Evolutionary conservation across 2,329 filamentous ascomycete species (phyloP), one percentile per base, ranked within the genome.

Genomic region (Fusarium zealandicum): DNA sequence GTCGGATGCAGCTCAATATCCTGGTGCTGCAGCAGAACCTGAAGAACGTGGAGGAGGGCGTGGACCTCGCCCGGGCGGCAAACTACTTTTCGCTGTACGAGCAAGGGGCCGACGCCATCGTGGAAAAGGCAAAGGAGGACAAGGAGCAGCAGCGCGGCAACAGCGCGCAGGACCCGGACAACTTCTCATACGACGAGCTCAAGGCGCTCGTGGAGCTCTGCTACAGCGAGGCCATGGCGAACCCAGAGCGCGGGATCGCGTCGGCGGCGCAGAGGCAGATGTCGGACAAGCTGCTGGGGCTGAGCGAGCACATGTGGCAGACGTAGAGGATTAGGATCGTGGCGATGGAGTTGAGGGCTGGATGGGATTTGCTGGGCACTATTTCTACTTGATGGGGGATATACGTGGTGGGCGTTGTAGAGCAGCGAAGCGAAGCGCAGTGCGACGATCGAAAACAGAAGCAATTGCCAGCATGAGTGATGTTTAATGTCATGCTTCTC

Each of bases 21-120:
- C 82, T 97, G 18, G 95, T 99, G 33, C 79, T 99, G 44, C 93
- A 98, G 75, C 95, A 99, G 72, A 97, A 96, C 68, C 84, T 99
- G 49, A 96, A 96, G 78, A 96, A 96, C 63, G 88, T 99, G 46
- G 92, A 95, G 73, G 80, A 84, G 2, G 83, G 82, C 8, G 87
- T 90, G 3, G 81, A 83, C 51, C 78, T 93, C 22, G 79, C 80
- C 4, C 78, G 84, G 30, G 84, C 88, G 1, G 82, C 84, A 16
- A 81, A 83, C 53, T 93, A 89, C 75, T 93, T 87, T 68, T 80
- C 82, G 16, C 72, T 93, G 31, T 92, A 90, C 66, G 82, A 82
- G 36, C 75, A 78, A 37, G 89, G 89, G 0, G 78, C 86, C 0
- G 87, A 90, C 40, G 82, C 79, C 9, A 84, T 92, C 50, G 78